phyloP scores from a whole-genome alignment of 441 rosid genomes.

The Mallotus japonicus region DNA sequence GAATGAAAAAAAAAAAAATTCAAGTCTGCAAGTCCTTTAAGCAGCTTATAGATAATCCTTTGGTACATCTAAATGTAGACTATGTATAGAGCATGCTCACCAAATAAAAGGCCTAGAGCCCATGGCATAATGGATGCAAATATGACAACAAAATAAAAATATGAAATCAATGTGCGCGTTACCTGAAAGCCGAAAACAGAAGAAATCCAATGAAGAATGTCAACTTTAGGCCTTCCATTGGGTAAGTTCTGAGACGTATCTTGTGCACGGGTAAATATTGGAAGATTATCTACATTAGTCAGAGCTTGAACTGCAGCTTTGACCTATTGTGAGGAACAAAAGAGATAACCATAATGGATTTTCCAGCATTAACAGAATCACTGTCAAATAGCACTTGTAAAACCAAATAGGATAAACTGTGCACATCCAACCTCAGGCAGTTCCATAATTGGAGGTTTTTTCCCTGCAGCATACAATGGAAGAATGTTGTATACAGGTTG shows the following conservation, averaged over 20 bases:
- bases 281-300: conserved; percentile 65
- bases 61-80: background rate
- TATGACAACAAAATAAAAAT: conserved; percentile 8
- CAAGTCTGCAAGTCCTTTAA: background rate
- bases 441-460: conserved; percentile 74
- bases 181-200: conserved; percentile 97
- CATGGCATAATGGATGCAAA: conserved; percentile 15
- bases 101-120: conserved; percentile 9
- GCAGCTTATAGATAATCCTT: background rate
- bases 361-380: conserved; percentile 16
- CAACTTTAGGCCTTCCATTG: conserved; percentile 49
- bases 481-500: conserved; percentile 81
- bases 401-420: conserved; percentile 17
- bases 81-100: background rate
- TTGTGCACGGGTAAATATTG: conserved; percentile 34
- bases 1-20: background rate
- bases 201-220: conserved; percentile 95
- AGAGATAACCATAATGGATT: conserved; percentile 21
- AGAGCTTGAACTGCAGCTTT: conserved; percentile 76
- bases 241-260: conserved; percentile 33
- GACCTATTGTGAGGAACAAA: conserved; percentile 47
- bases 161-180: conserved; percentile 18
- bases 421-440: conserved; percentile 76
- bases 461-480: conserved; percentile 69
- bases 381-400: conserved; percentile 15